These are phyloP conservation scores for Skeletonema grethae DNA, from an alignment of 108 stramenopile species.

Conservation along the genomic window DNA sequence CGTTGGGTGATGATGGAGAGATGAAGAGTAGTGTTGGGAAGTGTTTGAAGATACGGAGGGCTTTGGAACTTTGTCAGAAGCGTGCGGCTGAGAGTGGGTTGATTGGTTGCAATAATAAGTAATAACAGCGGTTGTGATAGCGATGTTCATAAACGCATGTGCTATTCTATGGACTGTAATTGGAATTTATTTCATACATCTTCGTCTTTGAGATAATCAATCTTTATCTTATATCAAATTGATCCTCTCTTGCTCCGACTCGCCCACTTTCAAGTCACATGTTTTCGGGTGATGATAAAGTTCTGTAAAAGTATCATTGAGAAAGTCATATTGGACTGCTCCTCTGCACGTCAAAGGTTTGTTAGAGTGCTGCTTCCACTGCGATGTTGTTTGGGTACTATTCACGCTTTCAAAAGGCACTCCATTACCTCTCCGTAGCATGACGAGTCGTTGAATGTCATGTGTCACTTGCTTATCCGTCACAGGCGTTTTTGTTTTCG, in stretches of 20 bases:
- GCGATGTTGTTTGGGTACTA: neutral
- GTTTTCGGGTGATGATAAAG: slow-evolving; percentile 42
- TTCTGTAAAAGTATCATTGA: slow-evolving; percentile 35
- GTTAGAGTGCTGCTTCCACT: slow-evolving; percentile 3
- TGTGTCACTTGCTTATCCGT: slow-evolving; percentile 20
- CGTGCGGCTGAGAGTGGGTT: slow-evolving; percentile 21
- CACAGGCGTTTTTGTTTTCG: neutral
- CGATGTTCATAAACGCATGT: no score
- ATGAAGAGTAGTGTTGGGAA: slow-evolving; percentile 52
- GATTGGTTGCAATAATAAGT: neutral
- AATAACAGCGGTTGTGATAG: no score
- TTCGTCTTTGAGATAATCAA: no score
- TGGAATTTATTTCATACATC: no score
- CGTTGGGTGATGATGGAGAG: slow-evolving; percentile 53
- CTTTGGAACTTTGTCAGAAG: slow-evolving; percentile 26
- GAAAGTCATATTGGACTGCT: slow-evolving; percentile 31
- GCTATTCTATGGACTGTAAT: no score
- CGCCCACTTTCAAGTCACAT: neutral
- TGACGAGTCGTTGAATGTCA: slow-evolving; percentile 19
- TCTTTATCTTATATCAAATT: no score
- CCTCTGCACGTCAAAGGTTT: slow-evolving; percentile 35
- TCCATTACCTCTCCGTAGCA: neutral
- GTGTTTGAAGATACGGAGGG: slow-evolving; percentile 40
- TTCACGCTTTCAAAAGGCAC: neutral
- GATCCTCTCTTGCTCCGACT: no score